Conservation (phyloP, 305 asterid genomes). For the Fraxinus paxiana region DNA sequence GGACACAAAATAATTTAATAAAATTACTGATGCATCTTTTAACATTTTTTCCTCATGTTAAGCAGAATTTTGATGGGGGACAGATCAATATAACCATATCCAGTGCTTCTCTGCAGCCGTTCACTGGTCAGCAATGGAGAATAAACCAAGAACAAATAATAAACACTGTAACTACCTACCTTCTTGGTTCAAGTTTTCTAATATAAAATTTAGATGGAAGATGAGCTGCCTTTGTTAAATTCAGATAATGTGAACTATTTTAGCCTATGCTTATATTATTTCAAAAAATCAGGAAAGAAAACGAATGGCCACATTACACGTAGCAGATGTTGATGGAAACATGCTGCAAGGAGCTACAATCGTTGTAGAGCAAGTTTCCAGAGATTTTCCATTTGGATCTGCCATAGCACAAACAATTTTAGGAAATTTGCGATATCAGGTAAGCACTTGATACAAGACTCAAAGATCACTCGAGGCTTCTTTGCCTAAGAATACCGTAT, state of each 20-base stretch:
- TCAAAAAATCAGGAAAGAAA: constrained; percentile 46
- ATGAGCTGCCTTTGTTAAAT: not conserved
- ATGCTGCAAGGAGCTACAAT: constrained; percentile 43
- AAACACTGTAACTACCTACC: constrained; percentile 23
- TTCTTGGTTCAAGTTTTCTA: not conserved
- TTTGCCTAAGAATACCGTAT: not conserved
- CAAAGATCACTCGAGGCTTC: not conserved
- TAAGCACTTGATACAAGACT: constrained; percentile 7
- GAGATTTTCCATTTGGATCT: constrained; percentile 77
- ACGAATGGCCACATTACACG: constrained; percentile 58
- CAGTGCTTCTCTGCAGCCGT: constrained; percentile 45
- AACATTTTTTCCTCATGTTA: not conserved
- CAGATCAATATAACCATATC: constrained; percentile 27
- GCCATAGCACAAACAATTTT: constrained; percentile 65
- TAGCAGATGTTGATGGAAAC: constrained; percentile 50
- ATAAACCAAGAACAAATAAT: constrained; percentile 28
- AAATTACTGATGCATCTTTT: not conserved
- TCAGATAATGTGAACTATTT: not conserved
- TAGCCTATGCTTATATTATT: not conserved
- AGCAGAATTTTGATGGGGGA: constrained; percentile 29
- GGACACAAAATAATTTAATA: not conserved
- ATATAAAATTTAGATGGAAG: not conserved
- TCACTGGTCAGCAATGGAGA: constrained; percentile 39
- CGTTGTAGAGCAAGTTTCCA: constrained; percentile 51
- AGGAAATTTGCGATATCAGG: constrained; percentile 56